Base-by-base conservation (phyloP, 352 stramenopile genomes). In the Phytophthora foliorum region DNA sequence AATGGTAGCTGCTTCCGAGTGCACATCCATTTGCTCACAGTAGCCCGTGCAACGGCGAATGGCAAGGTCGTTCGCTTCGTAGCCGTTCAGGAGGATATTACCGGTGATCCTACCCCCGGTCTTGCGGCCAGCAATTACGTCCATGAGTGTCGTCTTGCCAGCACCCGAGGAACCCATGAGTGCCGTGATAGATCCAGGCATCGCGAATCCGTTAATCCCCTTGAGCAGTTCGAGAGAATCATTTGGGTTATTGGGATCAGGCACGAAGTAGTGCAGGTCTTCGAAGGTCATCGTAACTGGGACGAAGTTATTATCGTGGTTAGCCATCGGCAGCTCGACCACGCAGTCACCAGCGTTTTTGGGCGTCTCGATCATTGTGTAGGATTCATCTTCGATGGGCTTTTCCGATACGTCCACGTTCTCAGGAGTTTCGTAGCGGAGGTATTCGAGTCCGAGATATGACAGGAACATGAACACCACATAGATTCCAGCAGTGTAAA, bases 111-210 rank as follows among this genome's bases (percentile, higher is more conserved):
- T 62, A 13, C 55, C 54, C 9, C 55, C 55, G 1, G 55, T 62
- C 21, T 62, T 62, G 0, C 55, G 44, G 8, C 48, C 58, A 24
- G 58, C 58, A 14, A 67, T 61, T 17, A 67, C 59, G 27, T 67
- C 59, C 49, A 67, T 61, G 8, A 67, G 21, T 5, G 59, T 67
- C 10, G 59, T 67, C 27, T 61, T 67, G n/a, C 59, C 59, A 31
- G 59, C 98, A 97, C n/a, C 72, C 54, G 44, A 98, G 84, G 80
- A 84, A 36, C 51, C 75, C 62, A 72, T 78, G 42, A 55, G 67
- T 10, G 61, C 61, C 38, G 61, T 69, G 13, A 69, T 69, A 16
- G 61, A 69, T 21, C 61, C 60, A 16, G 60, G 60, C 17, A 50
- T 24, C n/a, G 60, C 60, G 44, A 68, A 68, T 6, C 60, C 60